These are phyloP conservation scores for Camptophora hylomeconis DNA, from an alignment of 2,329 filamentous ascomycete genomes.

Conservation along the genomic window DNA sequence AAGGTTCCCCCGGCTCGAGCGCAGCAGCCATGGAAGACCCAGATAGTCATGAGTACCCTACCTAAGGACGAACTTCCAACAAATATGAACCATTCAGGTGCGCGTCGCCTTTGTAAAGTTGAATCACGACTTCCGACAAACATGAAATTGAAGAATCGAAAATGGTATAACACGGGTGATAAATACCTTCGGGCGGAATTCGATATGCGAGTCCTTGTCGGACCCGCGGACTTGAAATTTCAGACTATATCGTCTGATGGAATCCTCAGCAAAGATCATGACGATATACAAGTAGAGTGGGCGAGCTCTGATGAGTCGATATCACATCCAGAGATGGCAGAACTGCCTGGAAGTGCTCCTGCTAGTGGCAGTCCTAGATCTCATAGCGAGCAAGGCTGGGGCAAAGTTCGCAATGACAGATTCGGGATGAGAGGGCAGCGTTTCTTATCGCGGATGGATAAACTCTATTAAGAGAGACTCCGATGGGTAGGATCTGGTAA, in stretches of 20 bases:
- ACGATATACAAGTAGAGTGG: constrained; percentile 13
- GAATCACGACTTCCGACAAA: constrained; percentile 9
- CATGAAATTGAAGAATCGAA: constrained; percentile 15
- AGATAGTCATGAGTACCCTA: constrained; percentile 11
- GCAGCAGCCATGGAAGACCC: constrained; percentile 9
- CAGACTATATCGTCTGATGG: constrained; percentile 9
- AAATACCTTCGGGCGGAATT: constrained; percentile 12
- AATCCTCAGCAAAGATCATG: constrained; percentile 9
- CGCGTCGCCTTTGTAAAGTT: constrained; percentile 8
- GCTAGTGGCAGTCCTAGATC: too few species aligned
- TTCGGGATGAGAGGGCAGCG: too few species aligned
- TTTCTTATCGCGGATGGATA: too few species aligned
- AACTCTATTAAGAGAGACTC: too few species aligned
- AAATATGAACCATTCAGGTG: constrained; percentile 9
- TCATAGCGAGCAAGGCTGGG: too few species aligned
- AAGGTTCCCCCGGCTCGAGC: constrained; percentile 12
- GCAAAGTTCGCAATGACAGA: too few species aligned
- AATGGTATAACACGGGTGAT: constrained; percentile 11
- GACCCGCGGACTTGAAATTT: constrained; percentile 15
- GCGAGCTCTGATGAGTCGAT: too few species aligned
- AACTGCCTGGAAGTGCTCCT: too few species aligned
- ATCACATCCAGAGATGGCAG: too few species aligned
- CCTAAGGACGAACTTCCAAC: constrained; percentile 7
- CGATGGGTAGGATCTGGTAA: too few species aligned
- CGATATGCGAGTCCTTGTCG: constrained; percentile 12